Conservation (phyloP, 2,329 filamentous ascomycete species). For the Xylariaceae sp. region DNA sequence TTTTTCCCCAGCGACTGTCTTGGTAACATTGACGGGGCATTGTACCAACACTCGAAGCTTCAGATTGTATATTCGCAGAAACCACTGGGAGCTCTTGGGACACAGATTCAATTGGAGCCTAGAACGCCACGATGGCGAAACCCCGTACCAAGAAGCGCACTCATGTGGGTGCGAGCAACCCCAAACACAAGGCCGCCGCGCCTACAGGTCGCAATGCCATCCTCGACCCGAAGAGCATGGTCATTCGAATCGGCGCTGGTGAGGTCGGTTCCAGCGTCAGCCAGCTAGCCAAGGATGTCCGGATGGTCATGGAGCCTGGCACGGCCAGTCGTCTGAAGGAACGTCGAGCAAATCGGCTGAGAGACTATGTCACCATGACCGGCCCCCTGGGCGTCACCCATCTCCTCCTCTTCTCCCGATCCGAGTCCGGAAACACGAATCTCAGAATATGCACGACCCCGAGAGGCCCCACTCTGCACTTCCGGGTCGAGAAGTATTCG, state of each 20-base stretch:
- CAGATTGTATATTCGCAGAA: too few relatives aligned
- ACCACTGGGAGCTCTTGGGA: too few relatives aligned
- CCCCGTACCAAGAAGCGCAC: slow-evolving; percentile 84
- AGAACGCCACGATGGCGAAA: slow-evolving; percentile 59
- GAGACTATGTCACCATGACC: slow-evolving; percentile 93
- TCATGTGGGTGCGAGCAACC: slow-evolving; percentile 63
- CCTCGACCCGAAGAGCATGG: slow-evolving; percentile 88
- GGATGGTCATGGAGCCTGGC: slow-evolving; percentile 90
- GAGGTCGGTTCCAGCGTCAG: slow-evolving; percentile 88
- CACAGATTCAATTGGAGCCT: not conserved
- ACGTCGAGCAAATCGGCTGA: slow-evolving; percentile 77
- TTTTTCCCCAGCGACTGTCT: slow-evolving; percentile 2
- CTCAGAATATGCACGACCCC: slow-evolving; percentile 82
- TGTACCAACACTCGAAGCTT: not conserved
- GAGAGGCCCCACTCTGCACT: slow-evolving; percentile 86
- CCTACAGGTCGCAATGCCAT: slow-evolving; percentile 56
- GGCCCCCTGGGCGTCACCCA: slow-evolving; percentile 91
- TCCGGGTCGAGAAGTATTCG: slow-evolving; percentile 91
- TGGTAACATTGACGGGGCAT: not conserved
- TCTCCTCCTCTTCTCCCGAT: slow-evolving; percentile 87
- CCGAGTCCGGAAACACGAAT: slow-evolving; percentile 85
- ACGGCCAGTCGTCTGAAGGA: slow-evolving; percentile 88
- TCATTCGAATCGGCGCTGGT: slow-evolving; percentile 91
- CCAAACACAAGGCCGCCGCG: slow-evolving; percentile 45
- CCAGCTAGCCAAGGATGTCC: slow-evolving; percentile 86